phyloP scores from a whole-genome alignment of 345 rosid species.

The Salix purpurea region DNA sequence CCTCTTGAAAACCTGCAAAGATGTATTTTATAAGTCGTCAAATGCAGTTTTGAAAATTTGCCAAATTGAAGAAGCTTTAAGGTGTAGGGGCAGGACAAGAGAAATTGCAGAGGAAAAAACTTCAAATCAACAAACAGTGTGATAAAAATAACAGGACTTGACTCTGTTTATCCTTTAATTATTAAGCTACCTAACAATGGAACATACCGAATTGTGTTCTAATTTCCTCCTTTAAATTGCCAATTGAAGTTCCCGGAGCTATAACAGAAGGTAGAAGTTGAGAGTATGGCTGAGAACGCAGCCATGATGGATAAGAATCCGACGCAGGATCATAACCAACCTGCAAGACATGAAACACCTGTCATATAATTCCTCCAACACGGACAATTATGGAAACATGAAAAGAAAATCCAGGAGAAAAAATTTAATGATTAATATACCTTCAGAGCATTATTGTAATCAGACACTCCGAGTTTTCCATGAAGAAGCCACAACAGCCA shows the following conservation, averaged over 20 bases:
- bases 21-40: constrained; percentile 5
- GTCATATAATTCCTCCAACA: neutral
- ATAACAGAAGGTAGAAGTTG: constrained; percentile 60
- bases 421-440: constrained; percentile 24
- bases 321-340: constrained; percentile 92
- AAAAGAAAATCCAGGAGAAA: neutral
- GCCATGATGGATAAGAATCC: constrained; percentile 82
- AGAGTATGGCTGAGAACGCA: constrained; percentile 76
- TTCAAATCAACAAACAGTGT: neutral
- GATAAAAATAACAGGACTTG: neutral
- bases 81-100: neutral
- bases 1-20: constrained; percentile 66
- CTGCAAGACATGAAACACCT: constrained; percentile 27
- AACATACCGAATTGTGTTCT: constrained; percentile 48
- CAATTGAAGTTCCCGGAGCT: constrained; percentile 78
- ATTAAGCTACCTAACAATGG: neutral
- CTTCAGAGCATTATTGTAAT: constrained; percentile 89
- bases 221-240: constrained; percentile 54
- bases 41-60: neutral
- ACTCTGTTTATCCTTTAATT: neutral
- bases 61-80: neutral
- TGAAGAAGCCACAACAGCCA: constrained; percentile 95
- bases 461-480: constrained; percentile 83
- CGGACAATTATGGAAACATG: neutral
- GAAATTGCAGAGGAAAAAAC: neutral